Evolutionary conservation across 1,139 yeast genomes (phyloP), one percentile per base, ranked within the genome.

Genomic region (Groenewaldozyma auringiensis): DNA sequence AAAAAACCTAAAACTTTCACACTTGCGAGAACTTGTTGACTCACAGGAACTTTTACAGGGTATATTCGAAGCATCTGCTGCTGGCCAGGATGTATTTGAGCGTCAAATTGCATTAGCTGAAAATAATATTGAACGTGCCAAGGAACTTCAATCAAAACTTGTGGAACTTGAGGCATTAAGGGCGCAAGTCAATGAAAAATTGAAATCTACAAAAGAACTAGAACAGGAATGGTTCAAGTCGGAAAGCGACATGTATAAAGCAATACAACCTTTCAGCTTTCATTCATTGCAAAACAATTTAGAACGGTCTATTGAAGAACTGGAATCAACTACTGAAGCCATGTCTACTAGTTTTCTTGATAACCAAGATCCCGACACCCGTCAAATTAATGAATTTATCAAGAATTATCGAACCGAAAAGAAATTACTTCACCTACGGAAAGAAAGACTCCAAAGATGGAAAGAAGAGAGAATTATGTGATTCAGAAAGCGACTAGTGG

Each of bases 381-480:
- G 46, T 9, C 59, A 57, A 18, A 57, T 69, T 2, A 61, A 60
- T 4, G 60, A 62, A 2, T 71, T 78, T 50, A 63, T 80, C 16
- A 60, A 60, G 22, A 63, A 63, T 13, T 83, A 79, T 55, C 67
- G 71, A 44, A 53, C 53, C 9, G 69, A 69, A 45, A 60, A 87
- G 31, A 74, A 73, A 50, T 52, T 57, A 34, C 79, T 72, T 50
- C 83, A 83, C 61, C 58, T 75, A 46, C 64, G 82, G 33, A 68
- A 67, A 48, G 88, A 81, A 60, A 75, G 79, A 55, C 61, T 78
- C 50, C 73, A 75, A 52, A 65, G 89, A 41, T 73, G 84, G 74
- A 69, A 74, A 45, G 88, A 82, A 57, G 85, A 81, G 51, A 64
- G 89, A 46, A 82, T 82, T 0, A 75, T 78, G 9, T 47, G 53